phyloP scores from a whole-genome alignment of 495 filamentous ascomycete genomes.

The Annulohypoxylon stygium region DNA sequence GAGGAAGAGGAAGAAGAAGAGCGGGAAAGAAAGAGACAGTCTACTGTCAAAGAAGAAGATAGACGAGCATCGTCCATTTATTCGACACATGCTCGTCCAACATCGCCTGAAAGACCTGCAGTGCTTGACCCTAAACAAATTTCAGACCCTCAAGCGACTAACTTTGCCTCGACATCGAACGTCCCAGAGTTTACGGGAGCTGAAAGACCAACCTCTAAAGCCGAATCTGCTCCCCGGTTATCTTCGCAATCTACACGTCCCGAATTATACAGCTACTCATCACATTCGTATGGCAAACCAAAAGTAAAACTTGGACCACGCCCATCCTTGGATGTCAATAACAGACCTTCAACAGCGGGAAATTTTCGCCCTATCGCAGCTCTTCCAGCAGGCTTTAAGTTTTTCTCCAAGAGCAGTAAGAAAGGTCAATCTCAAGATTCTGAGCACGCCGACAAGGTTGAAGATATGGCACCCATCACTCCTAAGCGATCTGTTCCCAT shows the following conservation, averaged over 20 bases:
- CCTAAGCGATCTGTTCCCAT: slow-evolving; percentile 34
- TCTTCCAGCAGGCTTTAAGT: slow-evolving; percentile 69
- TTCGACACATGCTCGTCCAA: slow-evolving; percentile 31
- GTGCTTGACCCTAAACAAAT: slow-evolving; percentile 46
- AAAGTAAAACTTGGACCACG: slow-evolving; percentile 89
- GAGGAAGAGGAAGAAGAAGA: slow-evolving; percentile 80
- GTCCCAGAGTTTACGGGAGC: slow-evolving; percentile 58
- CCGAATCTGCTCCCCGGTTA: slow-evolving; percentile 57
- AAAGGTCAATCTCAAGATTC: slow-evolving; percentile 55
- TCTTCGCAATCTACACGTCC: slow-evolving; percentile 77
- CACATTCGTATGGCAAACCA: slow-evolving; percentile 69
- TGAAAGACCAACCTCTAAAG: slow-evolving; percentile 55
- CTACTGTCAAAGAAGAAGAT: slow-evolving; percentile 58
- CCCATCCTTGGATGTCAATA: slow-evolving; percentile 76
- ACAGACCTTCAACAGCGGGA: slow-evolving; percentile 72
- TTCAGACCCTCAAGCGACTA: slow-evolving; percentile 53
- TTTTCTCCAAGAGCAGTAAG: slow-evolving; percentile 60
- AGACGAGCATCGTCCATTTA: slow-evolving; percentile 48
- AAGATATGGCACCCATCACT: slow-evolving; percentile 49
- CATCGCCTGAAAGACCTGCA: slow-evolving; percentile 37
- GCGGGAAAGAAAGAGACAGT: slow-evolving; percentile 63
- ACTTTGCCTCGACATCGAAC: slow-evolving; percentile 55
- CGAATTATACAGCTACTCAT: slow-evolving; percentile 71
- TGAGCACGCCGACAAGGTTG: slow-evolving; percentile 42
- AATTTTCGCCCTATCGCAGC: slow-evolving; percentile 80